These are phyloP conservation scores for Crinitomyces ghanaensis DNA, from an alignment of 805 yeast species.

Conservation along the genomic window DNA sequence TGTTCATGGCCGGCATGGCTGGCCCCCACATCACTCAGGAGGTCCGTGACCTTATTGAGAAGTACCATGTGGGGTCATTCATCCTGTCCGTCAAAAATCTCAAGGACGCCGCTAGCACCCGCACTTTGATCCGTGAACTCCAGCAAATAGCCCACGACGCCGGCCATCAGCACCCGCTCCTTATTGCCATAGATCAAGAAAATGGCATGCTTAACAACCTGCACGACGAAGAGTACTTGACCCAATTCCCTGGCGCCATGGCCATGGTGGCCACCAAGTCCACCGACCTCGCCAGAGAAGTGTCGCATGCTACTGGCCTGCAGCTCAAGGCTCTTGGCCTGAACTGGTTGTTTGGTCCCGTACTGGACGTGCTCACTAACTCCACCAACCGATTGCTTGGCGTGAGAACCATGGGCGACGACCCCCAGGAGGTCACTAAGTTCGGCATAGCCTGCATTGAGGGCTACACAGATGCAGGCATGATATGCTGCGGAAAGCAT, in stretches of 20 bases:
- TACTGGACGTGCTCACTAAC: slow-evolving; percentile 47
- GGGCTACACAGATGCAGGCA: slow-evolving; percentile 44
- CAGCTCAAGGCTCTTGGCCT: slow-evolving; percentile 47
- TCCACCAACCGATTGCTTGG: slow-evolving; percentile 47
- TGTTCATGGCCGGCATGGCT: slow-evolving; percentile 48
- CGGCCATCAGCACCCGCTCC: slow-evolving; percentile 40
- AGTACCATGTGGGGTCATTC: slow-evolving; percentile 41
- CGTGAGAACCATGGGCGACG: slow-evolving; percentile 49
- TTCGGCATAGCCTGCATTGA: slow-evolving; percentile 41
- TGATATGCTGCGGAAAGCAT: slow-evolving; percentile 48
- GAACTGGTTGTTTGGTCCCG: slow-evolving; percentile 48
- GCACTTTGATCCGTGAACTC: slow-evolving; percentile 38
- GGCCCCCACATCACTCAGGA: slow-evolving; percentile 44
- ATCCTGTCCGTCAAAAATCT: slow-evolving; percentile 43
- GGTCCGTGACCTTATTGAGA: slow-evolving; percentile 39
- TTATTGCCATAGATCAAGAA: slow-evolving; percentile 51
- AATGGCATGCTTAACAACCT: slow-evolving; percentile 53
- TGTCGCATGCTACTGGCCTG: slow-evolving; percentile 41
- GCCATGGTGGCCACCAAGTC: slow-evolving; percentile 47
- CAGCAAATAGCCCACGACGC: slow-evolving; percentile 43
- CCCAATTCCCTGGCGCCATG: slow-evolving; percentile 58
- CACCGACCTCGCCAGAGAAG: slow-evolving; percentile 37
- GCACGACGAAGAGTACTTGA: slow-evolving; percentile 38
- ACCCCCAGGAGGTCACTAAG: slow-evolving; percentile 45
- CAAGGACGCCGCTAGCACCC: slow-evolving; percentile 36